phyloP scores from a whole-genome alignment of 2,329 filamentous ascomycete genomes.

The Ilyonectria destructans region DNA sequence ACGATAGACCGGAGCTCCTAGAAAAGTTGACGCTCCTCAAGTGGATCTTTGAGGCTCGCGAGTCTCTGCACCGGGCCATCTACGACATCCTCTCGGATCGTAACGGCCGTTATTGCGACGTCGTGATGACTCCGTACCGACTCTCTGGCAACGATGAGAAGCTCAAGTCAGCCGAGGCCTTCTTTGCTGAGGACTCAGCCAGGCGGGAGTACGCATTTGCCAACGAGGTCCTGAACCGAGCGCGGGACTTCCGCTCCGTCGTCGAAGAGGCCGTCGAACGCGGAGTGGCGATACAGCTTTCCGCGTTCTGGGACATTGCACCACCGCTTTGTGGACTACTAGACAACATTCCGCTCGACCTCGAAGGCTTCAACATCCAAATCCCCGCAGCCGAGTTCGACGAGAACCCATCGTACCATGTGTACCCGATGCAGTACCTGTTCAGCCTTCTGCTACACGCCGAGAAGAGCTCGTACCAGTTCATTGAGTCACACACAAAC shows the following conservation, averaged over 20 bases:
- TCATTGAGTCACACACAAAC: conserved; percentile 95
- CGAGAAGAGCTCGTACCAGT: conserved; percentile 95
- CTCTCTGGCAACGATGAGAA: conserved; percentile 85
- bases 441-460: conserved; percentile 89
- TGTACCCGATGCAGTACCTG: conserved; percentile 91
- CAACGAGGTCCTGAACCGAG: conserved; percentile 80
- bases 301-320: conserved; percentile 98
- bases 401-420: conserved; percentile 87
- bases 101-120: conserved; percentile 87
- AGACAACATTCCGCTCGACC: conserved; percentile 80
- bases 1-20: conserved; percentile 92
- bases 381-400: conserved; percentile 86
- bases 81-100: conserved; percentile 89
- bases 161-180: conserved; percentile 82
- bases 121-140: conserved; percentile 86
- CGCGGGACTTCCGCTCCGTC: conserved; percentile 82
- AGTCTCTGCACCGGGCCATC: conserved; percentile 86
- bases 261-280: conserved; percentile 89
- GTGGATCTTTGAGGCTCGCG: conserved; percentile 97
- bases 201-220: conserved; percentile 82
- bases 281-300: conserved; percentile 92
- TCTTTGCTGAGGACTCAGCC: conserved; percentile 85
- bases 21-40: conserved; percentile 96
- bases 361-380: conserved; percentile 77
- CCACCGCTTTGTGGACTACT: conserved; percentile 85